Evolutionary conservation across 345 rosid species (phyloP), one percentile per base, ranked within the genome.

Genomic region (Stellera chamaejasme): DNA sequence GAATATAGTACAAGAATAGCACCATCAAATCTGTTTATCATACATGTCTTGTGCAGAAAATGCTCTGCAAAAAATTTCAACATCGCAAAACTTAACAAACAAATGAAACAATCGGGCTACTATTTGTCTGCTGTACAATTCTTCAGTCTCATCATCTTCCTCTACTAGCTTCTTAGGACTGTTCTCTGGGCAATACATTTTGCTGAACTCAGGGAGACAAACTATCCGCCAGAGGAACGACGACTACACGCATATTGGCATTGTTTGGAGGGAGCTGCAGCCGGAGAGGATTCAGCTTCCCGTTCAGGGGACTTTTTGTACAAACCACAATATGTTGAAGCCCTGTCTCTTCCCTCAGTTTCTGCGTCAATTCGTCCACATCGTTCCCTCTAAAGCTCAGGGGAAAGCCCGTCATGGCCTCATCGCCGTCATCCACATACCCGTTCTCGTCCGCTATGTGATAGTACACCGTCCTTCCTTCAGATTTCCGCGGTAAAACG

Each of bases 211-310:
- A 10, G 36, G 13, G 45, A 55, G 25, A 45, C 0, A 3, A 53
- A 47, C 56, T 10, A 72, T 71, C 59, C 81, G 73, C 68, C 2
- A 76, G 64, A 1, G 79, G 82, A 36, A 94, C 77, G 19, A 90
- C 66, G 19, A 94, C 43, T 43, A 94, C 97, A 67, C 83, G 93
- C 84, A 94, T 48, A 61, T 83, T 76, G 2, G 88, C 72, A 46
- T 69, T 85, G 69, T 87, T 90, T 16, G 99, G 99, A 16, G 99
- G 99, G 65, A 94, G 97, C 73, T 83, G 97, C 69, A 94, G 76
- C 26, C 82, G 83, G 61, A 94, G 90, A 0, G 96, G 96, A 62
- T 66, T 79, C 62, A 94, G 88, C 77, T 83, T 78, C 54, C 82
- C 87, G 72, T 94, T 82, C 76, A 94, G 73, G 0, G 96, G 99